Evolutionary conservation across 176 grass and related monocot genomes (phyloP).

Genomic region (Carex myosuroides): DNA sequence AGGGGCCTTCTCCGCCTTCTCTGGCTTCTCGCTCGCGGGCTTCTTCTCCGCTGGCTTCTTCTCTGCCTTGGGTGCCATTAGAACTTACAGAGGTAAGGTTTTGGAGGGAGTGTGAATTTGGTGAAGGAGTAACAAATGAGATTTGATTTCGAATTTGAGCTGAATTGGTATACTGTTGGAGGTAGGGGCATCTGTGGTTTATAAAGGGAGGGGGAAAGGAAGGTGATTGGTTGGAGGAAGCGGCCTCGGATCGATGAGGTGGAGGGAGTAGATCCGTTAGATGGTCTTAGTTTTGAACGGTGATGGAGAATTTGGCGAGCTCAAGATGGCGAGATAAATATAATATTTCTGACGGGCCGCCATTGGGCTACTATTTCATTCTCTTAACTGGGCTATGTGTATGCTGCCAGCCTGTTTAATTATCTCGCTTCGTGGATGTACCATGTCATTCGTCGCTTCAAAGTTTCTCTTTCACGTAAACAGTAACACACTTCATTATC

Average conservation of each 20-base stretch:
- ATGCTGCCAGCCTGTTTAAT: background rate
- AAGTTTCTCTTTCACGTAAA: too few species aligned
- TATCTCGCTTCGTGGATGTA: background rate
- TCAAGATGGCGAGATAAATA: background rate
- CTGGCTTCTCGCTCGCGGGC: background rate
- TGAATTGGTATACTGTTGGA: background rate
- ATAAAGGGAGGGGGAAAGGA: background rate
- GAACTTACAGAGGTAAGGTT: background rate
- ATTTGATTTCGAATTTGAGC: background rate
- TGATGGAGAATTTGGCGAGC: background rate
- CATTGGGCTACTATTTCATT: background rate
- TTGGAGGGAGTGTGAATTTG: background rate
- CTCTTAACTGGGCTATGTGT: background rate
- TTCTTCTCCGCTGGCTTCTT: constrained; percentile 6
- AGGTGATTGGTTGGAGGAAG: background rate
- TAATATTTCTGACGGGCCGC: background rate
- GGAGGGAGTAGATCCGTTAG: background rate
- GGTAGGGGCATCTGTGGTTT: background rate
- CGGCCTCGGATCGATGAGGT: background rate
- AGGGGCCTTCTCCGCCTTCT: background rate
- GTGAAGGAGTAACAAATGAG: background rate
- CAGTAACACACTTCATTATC: background rate
- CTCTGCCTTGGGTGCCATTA: background rate
- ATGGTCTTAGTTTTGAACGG: background rate
- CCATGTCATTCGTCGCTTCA: background rate